Conservation (phyloP, 306 rosid species). For the Cucumis melo region DNA sequence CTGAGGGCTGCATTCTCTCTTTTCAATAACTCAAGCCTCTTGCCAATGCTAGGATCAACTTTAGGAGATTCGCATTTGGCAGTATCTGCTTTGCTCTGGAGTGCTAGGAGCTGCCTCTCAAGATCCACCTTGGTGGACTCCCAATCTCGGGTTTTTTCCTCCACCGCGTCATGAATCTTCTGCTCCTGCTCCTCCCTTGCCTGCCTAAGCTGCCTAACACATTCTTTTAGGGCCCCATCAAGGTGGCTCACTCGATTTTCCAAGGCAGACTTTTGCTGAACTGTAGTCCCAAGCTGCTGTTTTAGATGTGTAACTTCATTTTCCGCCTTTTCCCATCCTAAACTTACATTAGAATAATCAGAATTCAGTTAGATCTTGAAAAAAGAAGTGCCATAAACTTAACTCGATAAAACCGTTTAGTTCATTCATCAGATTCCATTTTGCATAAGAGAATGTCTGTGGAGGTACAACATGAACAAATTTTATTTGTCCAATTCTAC, state of each 20-base stretch:
- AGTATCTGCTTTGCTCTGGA: constrained; percentile 41
- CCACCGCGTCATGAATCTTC: constrained; percentile 44
- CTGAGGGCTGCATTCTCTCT: constrained; percentile 60
- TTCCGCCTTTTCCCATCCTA: constrained; percentile 99
- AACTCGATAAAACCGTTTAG: neutral
- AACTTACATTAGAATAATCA: neutral
- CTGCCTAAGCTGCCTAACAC: constrained; percentile 90
- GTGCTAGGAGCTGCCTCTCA: constrained; percentile 51
- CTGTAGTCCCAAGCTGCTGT: constrained; percentile 53
- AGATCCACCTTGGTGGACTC: constrained; percentile 58
- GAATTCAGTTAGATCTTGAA: neutral
- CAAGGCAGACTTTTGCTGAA: constrained; percentile 42
- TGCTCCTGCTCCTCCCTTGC: constrained; percentile 80
- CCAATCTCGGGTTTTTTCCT: constrained; percentile 42
- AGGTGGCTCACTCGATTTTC: constrained; percentile 77
- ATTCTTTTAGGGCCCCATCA: constrained; percentile 92
- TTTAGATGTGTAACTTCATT: constrained; percentile 57
- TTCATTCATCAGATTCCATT: neutral
- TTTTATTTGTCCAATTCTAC: constrained; percentile 20
- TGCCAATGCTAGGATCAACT: constrained; percentile 34
- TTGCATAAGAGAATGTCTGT: neutral
- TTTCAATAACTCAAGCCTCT: constrained; percentile 46
- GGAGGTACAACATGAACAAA: neutral
- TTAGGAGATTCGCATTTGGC: constrained; percentile 23
- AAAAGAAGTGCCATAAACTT: neutral